Evolutionary conservation across 2,329 filamentous ascomycete species (phyloP).

Genomic region (Pestalotiopsis sp.): DNA sequence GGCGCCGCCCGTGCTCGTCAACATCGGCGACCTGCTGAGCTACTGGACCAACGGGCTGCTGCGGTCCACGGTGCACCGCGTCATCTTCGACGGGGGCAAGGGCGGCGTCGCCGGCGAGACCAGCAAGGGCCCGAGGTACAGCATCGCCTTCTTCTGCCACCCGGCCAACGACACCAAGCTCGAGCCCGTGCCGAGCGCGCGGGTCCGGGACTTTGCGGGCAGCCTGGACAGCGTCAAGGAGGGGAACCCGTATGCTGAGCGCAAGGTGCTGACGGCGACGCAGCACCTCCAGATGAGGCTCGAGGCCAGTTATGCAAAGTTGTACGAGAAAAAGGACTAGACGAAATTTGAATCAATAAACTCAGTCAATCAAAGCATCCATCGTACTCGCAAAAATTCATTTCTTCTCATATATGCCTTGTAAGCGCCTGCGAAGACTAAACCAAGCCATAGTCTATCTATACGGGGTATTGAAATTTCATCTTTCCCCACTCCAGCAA

Average conservation of each 20-base stretch:
- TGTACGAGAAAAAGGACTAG: conserved; percentile 46
- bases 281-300: conserved; percentile 66
- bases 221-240: conserved; percentile 19
- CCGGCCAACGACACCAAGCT: conserved; percentile 56
- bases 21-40: conserved; percentile 70
- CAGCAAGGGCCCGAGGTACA: conserved; percentile 57
- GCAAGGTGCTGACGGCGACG: conserved; percentile 61
- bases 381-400: background rate
- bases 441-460: background rate
- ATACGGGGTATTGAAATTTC: background rate
- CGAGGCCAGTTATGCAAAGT: conserved; percentile 56
- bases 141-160: conserved; percentile 71
- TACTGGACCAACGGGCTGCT: conserved; percentile 93
- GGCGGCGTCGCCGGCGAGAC: conserved; percentile 27
- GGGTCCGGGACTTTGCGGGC: conserved; percentile 45
- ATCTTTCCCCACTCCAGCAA: conserved; percentile 5
- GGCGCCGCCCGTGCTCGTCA: conserved; percentile 76
- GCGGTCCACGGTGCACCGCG: conserved; percentile 85
- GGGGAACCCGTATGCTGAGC: conserved; percentile 50
- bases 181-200: conserved; percentile 60
- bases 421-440: background rate
- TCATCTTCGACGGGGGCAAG: conserved; percentile 63
- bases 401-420: background rate
- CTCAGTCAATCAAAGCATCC: background rate
- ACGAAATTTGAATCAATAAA: background rate